Evolutionary conservation across 2,329 filamentous ascomycete genomes (phyloP), one percentile per base, ranked within the genome.

Genomic region (Exophiala phaeomuriformis): DNA sequence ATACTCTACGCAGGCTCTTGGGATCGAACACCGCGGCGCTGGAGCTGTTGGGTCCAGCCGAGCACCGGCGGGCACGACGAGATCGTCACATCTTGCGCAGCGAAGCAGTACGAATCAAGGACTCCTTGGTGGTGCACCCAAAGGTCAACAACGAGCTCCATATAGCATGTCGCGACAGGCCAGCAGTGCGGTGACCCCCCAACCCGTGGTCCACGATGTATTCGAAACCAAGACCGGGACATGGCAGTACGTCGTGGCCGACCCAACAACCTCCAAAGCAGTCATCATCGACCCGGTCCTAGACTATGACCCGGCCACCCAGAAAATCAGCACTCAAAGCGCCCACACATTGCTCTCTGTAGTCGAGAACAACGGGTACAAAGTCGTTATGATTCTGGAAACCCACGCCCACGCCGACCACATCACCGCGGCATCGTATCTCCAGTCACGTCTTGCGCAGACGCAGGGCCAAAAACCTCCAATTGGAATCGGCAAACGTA

Each of bases 361-460:
- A 0, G 64, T 80, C 4, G 58, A 63, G 3, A 61, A 74, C 1
- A 65, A 77, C 1, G 68, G 68, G 1, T 83, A 82, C 62, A 71
- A 57, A 0, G 63, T 84, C 6, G 68, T 71, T 0, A 68, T 66
- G 39, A 79, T 85, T 12, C 71, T 85, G 2, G 82, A 85, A 59
- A 85, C 82, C 0, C 82, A 85, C 63, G 77, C 73, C 0, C 78
- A 82, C 56, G 79, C 80, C 4, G 79, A 84, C 51, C 80, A 84
- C 55, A 57, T 84, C 0, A 84, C 79, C 0, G 76, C 82, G 0
- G 72, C 81, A 0, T 71, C 72, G 2, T 85, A 84, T 62, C 71
- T 85, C 0, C 78, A 82, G 60, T 64, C 66, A 0, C 64, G 62
- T 1, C 69, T 83, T 0, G 58, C 64, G 0, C 55, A 68, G 5